These are phyloP conservation scores for Chlamydomonas incerta DNA, from an alignment of 139 green algal species.

Conservation along the genomic window DNA sequence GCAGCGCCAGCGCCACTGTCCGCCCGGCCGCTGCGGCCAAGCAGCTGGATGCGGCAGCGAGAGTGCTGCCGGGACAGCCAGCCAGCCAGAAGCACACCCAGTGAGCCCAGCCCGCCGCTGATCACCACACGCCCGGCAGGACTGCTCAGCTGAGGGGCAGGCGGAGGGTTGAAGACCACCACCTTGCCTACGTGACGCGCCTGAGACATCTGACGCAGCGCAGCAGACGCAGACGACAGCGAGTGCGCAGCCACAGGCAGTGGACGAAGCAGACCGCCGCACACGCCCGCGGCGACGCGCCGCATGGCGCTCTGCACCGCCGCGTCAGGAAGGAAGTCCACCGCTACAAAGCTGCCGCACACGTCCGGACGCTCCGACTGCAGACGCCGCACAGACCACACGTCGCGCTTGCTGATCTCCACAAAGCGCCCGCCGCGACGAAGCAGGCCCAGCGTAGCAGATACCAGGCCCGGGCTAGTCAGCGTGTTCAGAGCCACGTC, in stretches of 20 bases:
- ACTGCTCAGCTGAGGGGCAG: background rate
- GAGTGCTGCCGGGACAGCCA: constrained; percentile 65
- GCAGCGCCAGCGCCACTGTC: background rate
- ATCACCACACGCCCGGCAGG: constrained; percentile 57
- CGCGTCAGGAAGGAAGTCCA: constrained; percentile 88
- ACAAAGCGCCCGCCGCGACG: constrained; percentile 70
- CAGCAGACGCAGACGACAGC: constrained; percentile 63
- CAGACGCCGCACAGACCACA: constrained; percentile 72
- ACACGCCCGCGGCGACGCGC: constrained; percentile 53
- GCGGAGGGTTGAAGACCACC: constrained; percentile 63
- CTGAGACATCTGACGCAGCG: constrained; percentile 89
- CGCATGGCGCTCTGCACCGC: constrained; percentile 64
- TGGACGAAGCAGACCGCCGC: constrained; percentile 50
- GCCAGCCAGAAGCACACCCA: constrained; percentile 69
- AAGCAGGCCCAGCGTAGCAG: constrained; percentile 71
- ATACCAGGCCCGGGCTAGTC: constrained; percentile 88
- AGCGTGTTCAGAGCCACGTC: constrained; percentile 85
- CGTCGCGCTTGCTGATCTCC: constrained; percentile 93
- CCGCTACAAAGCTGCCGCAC: constrained; percentile 78
- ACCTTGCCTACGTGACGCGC: constrained; percentile 90
- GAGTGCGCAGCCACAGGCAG: constrained; percentile 53
- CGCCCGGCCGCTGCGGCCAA: constrained; percentile 59
- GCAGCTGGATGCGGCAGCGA: constrained; percentile 56
- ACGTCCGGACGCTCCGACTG: constrained; percentile 86
- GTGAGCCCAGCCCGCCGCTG: constrained; percentile 75